Evolutionary conservation across 192 early-diverging fungal genomes (phyloP).

Genomic region (Spizellomyces punctatus): DNA sequence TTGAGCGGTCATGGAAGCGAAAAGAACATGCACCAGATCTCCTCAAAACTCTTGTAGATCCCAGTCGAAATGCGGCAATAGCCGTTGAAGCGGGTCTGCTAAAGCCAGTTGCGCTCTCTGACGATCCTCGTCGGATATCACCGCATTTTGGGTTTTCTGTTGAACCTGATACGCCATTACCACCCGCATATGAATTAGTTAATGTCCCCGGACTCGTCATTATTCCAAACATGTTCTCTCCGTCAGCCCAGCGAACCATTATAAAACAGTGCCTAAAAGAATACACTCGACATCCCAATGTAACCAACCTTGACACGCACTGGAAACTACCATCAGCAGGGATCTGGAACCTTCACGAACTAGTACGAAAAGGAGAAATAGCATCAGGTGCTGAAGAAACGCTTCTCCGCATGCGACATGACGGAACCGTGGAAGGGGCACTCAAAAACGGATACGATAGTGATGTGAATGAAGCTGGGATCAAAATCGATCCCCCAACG

Average conservation of each 20-base stretch:
- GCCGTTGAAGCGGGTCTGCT: background rate
- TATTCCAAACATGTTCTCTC: slow-evolving; percentile 78
- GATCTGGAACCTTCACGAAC: slow-evolving; percentile 60
- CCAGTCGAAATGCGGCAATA: background rate
- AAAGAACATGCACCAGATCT: slow-evolving; percentile 21
- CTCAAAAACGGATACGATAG: slow-evolving; percentile 13
- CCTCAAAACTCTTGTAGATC: slow-evolving; percentile 20
- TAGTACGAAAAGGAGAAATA: slow-evolving; percentile 1
- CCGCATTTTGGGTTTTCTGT: slow-evolving; percentile 1
- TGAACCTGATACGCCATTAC: background rate
- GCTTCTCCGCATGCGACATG: slow-evolving; percentile 11
- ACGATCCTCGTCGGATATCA: background rate
- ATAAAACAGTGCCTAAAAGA: slow-evolving; percentile 74
- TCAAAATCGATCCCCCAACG: slow-evolving; percentile 48
- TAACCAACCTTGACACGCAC: slow-evolving; percentile 88
- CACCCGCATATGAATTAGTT: slow-evolving; percentile 41
- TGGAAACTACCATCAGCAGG: slow-evolving; percentile 68
- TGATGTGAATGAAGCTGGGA: background rate
- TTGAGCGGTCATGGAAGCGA: slow-evolving; percentile 51
- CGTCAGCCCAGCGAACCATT: slow-evolving; percentile 66
- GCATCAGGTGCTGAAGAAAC: background rate
- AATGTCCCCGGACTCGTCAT: slow-evolving; percentile 69
- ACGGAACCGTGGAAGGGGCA: background rate
- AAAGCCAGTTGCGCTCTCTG: background rate
- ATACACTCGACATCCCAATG: slow-evolving; percentile 79